These are phyloP conservation scores for Suhomyces xylopsoci DNA, from an alignment of 805 yeast genomes.

Conservation along the genomic window DNA sequence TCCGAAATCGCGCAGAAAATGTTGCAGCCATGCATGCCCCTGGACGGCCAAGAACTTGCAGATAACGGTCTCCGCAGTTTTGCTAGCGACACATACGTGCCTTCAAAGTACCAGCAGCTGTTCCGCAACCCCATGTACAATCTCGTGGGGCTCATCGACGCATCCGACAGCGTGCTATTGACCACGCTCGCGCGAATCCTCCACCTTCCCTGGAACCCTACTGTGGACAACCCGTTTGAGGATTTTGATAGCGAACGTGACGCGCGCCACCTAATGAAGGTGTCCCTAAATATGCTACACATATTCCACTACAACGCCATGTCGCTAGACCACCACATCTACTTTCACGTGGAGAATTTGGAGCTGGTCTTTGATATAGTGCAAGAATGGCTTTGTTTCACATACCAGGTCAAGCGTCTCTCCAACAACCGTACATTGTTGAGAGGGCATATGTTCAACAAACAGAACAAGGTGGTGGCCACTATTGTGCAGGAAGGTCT, in stretches of 20 bases:
- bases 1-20: neutral
- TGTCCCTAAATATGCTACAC: constrained; percentile 32
- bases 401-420: constrained; percentile 34
- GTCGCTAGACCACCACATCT: constrained; percentile 45
- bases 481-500: constrained; percentile 43
- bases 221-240: constrained; percentile 26
- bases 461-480: constrained; percentile 31
- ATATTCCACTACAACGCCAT: constrained; percentile 43
- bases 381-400: constrained; percentile 35
- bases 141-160: constrained; percentile 35
- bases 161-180: constrained; percentile 38
- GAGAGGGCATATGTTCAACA: constrained; percentile 35
- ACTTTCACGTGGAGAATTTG: constrained; percentile 33
- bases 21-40: constrained; percentile 2
- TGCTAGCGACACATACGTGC: neutral
- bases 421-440: constrained; percentile 36
- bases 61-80: neutral
- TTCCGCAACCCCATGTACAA: constrained; percentile 27
- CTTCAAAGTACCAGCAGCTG: constrained; percentile 16
- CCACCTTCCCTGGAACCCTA: constrained; percentile 43
- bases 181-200: constrained; percentile 41
- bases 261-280: constrained; percentile 26
- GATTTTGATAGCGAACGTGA: constrained; percentile 33
- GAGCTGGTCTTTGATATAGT: constrained; percentile 25
- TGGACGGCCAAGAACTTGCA: neutral